A percentile compares a stretch with the other conserved stretches of the same genome.
Conservation (phyloP, 805 yeast species). For the Candida schatavii region DNA sequence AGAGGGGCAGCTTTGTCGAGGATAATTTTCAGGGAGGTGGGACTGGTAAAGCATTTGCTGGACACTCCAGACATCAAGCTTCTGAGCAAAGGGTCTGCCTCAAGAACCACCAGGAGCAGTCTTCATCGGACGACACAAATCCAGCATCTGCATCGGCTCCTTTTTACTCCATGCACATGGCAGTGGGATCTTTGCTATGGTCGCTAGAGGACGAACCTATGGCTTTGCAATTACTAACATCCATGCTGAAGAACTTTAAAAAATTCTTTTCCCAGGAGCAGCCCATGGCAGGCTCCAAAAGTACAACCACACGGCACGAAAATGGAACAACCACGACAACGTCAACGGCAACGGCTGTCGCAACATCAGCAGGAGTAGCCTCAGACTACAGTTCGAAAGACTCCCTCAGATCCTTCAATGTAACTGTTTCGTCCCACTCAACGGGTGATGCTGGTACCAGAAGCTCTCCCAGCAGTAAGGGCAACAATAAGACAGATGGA, state of each 20-base stretch:
- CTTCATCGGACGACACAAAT: too few relatives aligned
- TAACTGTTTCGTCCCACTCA: conserved; percentile 5
- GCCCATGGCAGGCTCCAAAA: background rate
- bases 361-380: background rate
- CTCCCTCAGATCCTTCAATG: conserved; percentile 1
- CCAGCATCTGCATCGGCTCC: too few relatives aligned
- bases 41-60: too few relatives aligned
- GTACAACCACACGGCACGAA: background rate
- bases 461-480: background rate
- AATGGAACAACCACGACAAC: background rate
- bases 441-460: background rate
- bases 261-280: conserved; percentile 1
- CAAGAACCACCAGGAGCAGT: too few relatives aligned
- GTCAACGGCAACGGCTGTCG: background rate
- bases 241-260: conserved; percentile 4
- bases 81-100: too few relatives aligned
- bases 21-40: too few relatives aligned
- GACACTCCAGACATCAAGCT: too few relatives aligned
- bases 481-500: background rate
- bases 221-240: too few relatives aligned
- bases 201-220: too few relatives aligned
- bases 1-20: too few relatives aligned
- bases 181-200: too few relatives aligned
- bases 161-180: too few relatives aligned
- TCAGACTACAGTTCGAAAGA: conserved; percentile 4